phyloP scores from a whole-genome alignment of 345 rosid genomes.

The Rubroshorea leprosula region DNA sequence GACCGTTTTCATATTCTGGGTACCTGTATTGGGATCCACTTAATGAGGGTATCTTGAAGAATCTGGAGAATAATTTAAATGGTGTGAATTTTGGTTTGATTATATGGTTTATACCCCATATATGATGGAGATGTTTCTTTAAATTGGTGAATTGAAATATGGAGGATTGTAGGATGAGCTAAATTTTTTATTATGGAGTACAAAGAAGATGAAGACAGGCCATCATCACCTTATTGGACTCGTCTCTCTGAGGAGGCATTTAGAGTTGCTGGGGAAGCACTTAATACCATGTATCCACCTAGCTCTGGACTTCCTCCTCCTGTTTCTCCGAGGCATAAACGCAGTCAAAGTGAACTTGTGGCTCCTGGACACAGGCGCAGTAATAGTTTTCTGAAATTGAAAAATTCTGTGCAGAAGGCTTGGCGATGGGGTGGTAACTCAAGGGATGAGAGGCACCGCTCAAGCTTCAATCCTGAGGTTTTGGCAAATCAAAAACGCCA shows the following conservation, averaged over 20 bases:
- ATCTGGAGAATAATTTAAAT: slow-evolving; percentile 8
- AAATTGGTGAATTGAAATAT: slow-evolving; percentile 19
- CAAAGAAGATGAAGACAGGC: slow-evolving; percentile 42
- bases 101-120: not conserved
- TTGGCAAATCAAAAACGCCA: slow-evolving; percentile 92
- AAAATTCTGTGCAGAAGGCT: slow-evolving; percentile 77
- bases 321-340: slow-evolving; percentile 45
- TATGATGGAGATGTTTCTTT: slow-evolving; percentile 18
- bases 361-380: slow-evolving; percentile 38
- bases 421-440: slow-evolving; percentile 69
- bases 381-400: slow-evolving; percentile 65
- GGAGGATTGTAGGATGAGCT: slow-evolving; percentile 25
- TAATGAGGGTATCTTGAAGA: slow-evolving; percentile 6
- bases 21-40: not conserved
- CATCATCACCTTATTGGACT: slow-evolving; percentile 27
- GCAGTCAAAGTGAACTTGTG: slow-evolving; percentile 57
- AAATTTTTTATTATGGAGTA: slow-evolving; percentile 36
- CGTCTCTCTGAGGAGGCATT: slow-evolving; percentile 37
- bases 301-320: slow-evolving; percentile 30
- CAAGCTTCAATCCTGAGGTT: slow-evolving; percentile 86
- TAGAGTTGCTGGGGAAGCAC: slow-evolving; percentile 41
- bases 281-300: slow-evolving; percentile 25
- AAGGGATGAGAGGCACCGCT: slow-evolving; percentile 34
- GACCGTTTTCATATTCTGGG: not conserved
- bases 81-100: slow-evolving; percentile 5